Conservation (phyloP, 306 rosid species). For the Canavalia ensiformis region DNA sequence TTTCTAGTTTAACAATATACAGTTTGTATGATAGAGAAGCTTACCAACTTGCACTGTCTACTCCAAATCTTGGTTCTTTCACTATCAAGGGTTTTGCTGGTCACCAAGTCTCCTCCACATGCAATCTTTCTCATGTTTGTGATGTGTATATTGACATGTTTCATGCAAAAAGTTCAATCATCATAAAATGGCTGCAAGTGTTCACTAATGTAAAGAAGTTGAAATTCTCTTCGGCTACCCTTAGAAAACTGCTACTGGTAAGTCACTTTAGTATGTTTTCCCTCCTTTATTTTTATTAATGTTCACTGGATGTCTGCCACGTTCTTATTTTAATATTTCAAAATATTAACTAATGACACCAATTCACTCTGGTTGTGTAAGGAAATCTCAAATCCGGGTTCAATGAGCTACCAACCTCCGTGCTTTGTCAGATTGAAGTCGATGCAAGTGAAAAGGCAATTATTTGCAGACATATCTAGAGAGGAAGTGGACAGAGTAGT, state of each 20-base stretch:
- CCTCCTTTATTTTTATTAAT: not conserved
- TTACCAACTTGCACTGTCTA: not conserved
- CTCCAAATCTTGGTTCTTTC: not conserved
- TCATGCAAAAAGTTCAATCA: rapidly evolving
- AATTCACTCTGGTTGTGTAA: not conserved
- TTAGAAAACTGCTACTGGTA: not conserved
- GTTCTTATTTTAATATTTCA: not conserved
- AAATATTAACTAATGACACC: not conserved
- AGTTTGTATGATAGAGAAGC: not conserved
- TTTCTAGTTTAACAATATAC: not conserved
- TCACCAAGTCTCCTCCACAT: not conserved
- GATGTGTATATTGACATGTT: not conserved
- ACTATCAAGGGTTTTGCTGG: not conserved
- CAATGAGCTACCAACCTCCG: not conserved
- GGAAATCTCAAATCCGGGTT: not conserved
- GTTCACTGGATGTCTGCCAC: not conserved
- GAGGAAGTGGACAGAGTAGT: not conserved
- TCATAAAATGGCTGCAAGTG: not conserved
- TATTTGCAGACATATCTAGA: not conserved
- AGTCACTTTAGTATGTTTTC: not conserved
- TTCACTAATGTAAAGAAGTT: not conserved
- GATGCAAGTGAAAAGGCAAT: not conserved
- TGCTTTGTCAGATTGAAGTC: not conserved
- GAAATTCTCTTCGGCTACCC: not conserved
- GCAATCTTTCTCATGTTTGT: not conserved